A percentile compares a stretch with the other conserved stretches of the same genome.
Conservation (phyloP, 805 yeast genomes). For the Grigorovia humatica region DNA sequence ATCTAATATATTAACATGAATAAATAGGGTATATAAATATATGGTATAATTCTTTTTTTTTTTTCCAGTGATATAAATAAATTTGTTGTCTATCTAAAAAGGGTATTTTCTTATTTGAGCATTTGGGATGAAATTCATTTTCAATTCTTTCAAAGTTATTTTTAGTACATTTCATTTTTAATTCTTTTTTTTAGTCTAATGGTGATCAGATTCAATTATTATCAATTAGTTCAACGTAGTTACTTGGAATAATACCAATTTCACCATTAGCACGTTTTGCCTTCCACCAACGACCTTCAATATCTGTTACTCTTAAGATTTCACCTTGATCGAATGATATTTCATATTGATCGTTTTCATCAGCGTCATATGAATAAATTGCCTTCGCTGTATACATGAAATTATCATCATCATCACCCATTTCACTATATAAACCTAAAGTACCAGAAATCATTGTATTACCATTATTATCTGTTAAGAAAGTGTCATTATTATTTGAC, state of each 20-base stretch:
- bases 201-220: neutral
- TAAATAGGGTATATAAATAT: neutral
- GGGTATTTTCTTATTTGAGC: neutral
- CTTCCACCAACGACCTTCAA: conserved; percentile 98
- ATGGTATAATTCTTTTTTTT: too few relatives aligned
- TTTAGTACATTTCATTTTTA: too few relatives aligned
- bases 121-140: too few relatives aligned
- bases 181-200: too few relatives aligned
- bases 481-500: neutral
- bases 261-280: conserved; percentile 84
- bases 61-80: too few relatives aligned
- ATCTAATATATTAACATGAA: neutral
- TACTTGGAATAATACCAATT: conserved; percentile 93
- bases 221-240: conserved; percentile 70
- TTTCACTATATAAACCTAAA: conserved; percentile 27
- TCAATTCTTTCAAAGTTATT: too few relatives aligned
- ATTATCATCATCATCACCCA: conserved; percentile 28
- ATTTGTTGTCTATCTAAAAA: neutral
- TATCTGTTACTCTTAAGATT: conserved; percentile 81
- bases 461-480: conserved; percentile 21
- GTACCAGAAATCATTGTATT: conserved; percentile 30
- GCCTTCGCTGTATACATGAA: conserved; percentile 85
- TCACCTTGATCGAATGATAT: conserved; percentile 86
- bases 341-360: conserved; percentile 88
- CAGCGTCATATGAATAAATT: conserved; percentile 76